These are phyloP conservation scores for Trametes gibbosa DNA, from an alignment of 768 basidiomycete genomes.

Conservation along the genomic window DNA sequence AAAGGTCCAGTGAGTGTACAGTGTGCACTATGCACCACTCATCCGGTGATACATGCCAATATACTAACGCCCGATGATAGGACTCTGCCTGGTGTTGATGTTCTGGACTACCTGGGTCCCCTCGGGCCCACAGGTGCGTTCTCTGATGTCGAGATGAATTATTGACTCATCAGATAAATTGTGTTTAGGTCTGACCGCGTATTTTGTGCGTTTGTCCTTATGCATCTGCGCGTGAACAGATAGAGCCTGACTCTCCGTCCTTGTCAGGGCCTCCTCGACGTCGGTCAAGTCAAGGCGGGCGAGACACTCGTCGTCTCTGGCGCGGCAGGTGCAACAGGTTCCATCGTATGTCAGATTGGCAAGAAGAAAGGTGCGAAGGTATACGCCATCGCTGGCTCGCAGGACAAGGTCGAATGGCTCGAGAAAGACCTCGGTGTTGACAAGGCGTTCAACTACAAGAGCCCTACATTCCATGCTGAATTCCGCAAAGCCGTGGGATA, in stretches of 20 bases:
- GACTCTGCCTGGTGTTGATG: constrained; percentile 53
- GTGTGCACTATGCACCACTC: not conserved
- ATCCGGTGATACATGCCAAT: not conserved
- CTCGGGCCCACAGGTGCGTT: constrained; percentile 72
- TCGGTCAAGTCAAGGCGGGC: constrained; percentile 77
- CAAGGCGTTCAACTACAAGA: constrained; percentile 86
- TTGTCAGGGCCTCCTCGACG: constrained; percentile 71
- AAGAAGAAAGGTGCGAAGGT: constrained; percentile 79
- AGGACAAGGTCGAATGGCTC: constrained; percentile 87
- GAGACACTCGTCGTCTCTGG: constrained; percentile 87
- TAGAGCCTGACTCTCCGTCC: not conserved
- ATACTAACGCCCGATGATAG: constrained; percentile 31
- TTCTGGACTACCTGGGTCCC: constrained; percentile 79
- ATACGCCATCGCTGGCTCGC: constrained; percentile 81
- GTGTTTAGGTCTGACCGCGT: constrained; percentile 77
- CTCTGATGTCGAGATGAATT: not conserved
- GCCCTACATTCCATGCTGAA: constrained; percentile 62
- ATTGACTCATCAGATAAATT: not conserved
- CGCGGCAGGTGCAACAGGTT: constrained; percentile 90
- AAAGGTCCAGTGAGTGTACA: constrained; percentile 51
- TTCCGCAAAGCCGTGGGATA: constrained; percentile 71
- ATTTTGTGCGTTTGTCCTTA: constrained; percentile 58
- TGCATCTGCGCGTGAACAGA: not conserved
- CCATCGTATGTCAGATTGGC: constrained; percentile 79
- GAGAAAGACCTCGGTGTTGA: constrained; percentile 80